A percentile compares a stretch with the other conserved stretches of the same genome.
Conservation (phyloP, 2,329 filamentous ascomycete species). For the Daldinia sp. region DNA sequence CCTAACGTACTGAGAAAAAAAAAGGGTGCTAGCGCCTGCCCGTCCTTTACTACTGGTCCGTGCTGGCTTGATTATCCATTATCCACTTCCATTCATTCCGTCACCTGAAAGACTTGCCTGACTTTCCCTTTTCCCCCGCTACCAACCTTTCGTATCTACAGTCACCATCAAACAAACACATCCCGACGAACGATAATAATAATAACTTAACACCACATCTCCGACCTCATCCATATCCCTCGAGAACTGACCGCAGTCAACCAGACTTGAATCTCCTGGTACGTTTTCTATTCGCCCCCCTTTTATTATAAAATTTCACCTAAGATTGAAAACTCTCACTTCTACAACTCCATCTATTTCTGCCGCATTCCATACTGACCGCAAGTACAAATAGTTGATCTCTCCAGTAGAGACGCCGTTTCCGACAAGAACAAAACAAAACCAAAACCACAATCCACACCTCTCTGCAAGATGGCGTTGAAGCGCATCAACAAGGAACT, state of each 20-base stretch:
- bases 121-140: constrained; percentile 44
- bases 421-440: constrained; percentile 30
- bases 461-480: constrained; percentile 75
- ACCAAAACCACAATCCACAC: constrained; percentile 31
- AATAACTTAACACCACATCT: constrained; percentile 19
- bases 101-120: constrained; percentile 44
- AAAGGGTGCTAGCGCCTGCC: constrained; percentile 25
- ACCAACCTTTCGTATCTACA: constrained; percentile 29
- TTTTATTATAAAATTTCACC: constrained; percentile 5
- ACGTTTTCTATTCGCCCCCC: constrained; percentile 15
- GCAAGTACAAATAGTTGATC: constrained; percentile 46
- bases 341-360: constrained; percentile 40
- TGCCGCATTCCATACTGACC: constrained; percentile 49
- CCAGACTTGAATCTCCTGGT: constrained; percentile 25
- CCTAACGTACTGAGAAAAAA: neutral
- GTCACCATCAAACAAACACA: constrained; percentile 23
- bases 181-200: constrained; percentile 24
- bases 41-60: constrained; percentile 30
- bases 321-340: constrained; percentile 25
- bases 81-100: constrained; percentile 40
- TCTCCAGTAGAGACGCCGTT: constrained; percentile 43
- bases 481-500: constrained; percentile 97
- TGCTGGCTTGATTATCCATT: constrained; percentile 23
- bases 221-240: constrained; percentile 23
- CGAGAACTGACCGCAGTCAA: constrained; percentile 17